Base-by-base conservation (phyloP, 2,329 filamentous ascomycete genomes). In the Cytospora schulzeri region DNA sequence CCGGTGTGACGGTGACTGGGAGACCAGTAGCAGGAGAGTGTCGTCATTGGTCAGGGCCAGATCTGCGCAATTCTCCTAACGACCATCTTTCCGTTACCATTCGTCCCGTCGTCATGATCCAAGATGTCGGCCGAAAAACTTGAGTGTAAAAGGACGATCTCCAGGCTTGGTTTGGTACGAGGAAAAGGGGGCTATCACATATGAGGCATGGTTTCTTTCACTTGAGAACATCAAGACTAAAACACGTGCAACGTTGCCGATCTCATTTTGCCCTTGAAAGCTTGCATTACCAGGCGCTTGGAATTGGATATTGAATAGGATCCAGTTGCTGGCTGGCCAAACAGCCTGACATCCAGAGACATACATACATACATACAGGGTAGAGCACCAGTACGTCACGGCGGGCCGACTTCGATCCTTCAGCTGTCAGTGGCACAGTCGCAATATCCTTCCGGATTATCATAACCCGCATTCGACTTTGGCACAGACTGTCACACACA, bases 181-280 rank as follows among this genome's bases (percentile, higher is more conserved):
- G 60, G 51, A 48, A 54, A 28, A 52, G 38, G 52, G 59, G 28
- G 50, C 26, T 50, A 50, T 41, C 15, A 19, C 19, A n/a, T 41
- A 19, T 35, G 28, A 55, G 59, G 38, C 59, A 50, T 61, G 35
- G 26, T 55, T 56, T 48, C 54, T 24, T 35, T 35, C 59, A 48
- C 51, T 48, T 28, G 33, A 45, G 45, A 54, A 35, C 35, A 54
- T n/a, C 51, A 61, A 55, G 51, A 29, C 51, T 24, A 35, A 38
- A 55, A 48, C 33, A 54, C 51, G 50, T 33, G 50, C 50, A 33
- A 45, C 45, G 26, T 29, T 61, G 58, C 59, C 51, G 59, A 61
- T 61, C 59, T 48, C 51, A 61, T 56, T 51, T 62, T 26, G 51
- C 52, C n/a, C n/a, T 48, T 48, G 17, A 9, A n/a, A 24, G 22